phyloP scores from a whole-genome alignment of 2,329 filamentous ascomycete genomes.

The Aspergillus brasiliensis region DNA sequence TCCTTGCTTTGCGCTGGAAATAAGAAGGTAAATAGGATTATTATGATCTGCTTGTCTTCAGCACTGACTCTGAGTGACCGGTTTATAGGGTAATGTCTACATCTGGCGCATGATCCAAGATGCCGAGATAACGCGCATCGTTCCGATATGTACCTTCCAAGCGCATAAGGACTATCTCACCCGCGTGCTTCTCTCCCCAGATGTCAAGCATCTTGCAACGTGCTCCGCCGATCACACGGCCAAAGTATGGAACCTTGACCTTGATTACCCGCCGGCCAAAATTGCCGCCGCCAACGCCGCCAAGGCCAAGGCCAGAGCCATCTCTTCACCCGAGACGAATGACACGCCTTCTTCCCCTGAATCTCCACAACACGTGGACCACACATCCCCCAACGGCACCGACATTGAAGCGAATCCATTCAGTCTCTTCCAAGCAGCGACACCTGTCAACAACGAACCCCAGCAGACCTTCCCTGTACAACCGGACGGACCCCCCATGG shows the following conservation, averaged over 20 bases:
- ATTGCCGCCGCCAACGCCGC: conserved; percentile 30
- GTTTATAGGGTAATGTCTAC: conserved; percentile 82
- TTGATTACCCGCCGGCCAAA: conserved; percentile 53
- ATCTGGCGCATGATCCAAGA: conserved; percentile 92
- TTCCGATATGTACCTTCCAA: conserved; percentile 84
- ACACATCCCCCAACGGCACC: conserved; percentile 24
- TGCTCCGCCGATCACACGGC: conserved; percentile 93
- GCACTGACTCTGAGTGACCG: conserved; percentile 2
- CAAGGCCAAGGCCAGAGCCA: conserved; percentile 21
- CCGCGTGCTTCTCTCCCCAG: conserved; percentile 84
- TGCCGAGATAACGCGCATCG: conserved; percentile 77
- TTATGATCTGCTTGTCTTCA: not conserved
- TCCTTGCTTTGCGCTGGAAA: conserved; percentile 91
- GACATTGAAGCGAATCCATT: conserved; percentile 27
- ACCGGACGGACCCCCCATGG: conserved; percentile 44
- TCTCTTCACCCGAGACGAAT: conserved; percentile 13
- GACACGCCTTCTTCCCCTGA: conserved; percentile 21
- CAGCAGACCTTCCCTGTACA: conserved; percentile 38
- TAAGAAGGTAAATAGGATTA: conserved; percentile 65
- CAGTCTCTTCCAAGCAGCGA: conserved; percentile 29
- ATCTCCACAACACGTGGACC: conserved; percentile 22
- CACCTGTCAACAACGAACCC: conserved; percentile 28
- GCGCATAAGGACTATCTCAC: conserved; percentile 94
- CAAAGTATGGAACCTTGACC: conserved; percentile 93
- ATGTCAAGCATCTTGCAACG: conserved; percentile 91